Conservation (phyloP, 495 filamentous ascomycete genomes). For the Penicillium psychrofluorescens region DNA sequence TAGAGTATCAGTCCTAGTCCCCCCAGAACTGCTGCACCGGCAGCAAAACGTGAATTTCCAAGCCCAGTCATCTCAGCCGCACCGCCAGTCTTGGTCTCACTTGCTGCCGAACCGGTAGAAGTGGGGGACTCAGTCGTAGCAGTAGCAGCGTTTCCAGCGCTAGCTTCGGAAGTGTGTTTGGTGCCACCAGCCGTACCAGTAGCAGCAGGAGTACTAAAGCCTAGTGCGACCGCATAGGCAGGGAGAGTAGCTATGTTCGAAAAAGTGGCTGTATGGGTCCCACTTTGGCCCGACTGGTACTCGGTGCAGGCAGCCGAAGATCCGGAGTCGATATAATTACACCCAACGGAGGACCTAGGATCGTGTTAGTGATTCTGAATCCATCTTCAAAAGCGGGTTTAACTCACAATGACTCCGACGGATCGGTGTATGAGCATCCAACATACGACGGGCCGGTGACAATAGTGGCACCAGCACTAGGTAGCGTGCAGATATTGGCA, state of each 20-base stretch:
- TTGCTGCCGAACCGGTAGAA: not conserved
- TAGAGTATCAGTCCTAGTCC: not conserved
- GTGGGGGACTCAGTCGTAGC: not conserved
- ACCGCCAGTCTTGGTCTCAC: constrained; percentile 1
- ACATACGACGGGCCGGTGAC: constrained; percentile 1
- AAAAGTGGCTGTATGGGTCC: not conserved
- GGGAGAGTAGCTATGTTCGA: not conserved
- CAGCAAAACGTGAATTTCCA: not conserved
- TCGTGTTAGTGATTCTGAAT: not conserved
- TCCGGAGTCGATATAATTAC: not conserved
- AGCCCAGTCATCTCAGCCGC: not conserved
- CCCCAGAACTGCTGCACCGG: not conserved
- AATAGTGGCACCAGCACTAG: constrained; percentile 3
- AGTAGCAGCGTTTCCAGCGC: not conserved
- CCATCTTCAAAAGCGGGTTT: not conserved
- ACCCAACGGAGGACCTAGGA: constrained; percentile 1
- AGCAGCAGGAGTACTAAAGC: not conserved
- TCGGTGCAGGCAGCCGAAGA: not conserved
- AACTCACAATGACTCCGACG: constrained; percentile 1
- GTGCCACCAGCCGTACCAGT: not conserved
- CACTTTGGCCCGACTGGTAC: constrained; percentile 2
- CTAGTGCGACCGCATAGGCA: not conserved
- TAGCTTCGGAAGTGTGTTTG: constrained; percentile 1
- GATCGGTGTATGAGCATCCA: constrained; percentile 2
- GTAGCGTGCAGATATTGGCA: constrained; percentile 1